phyloP scores from a whole-genome alignment of 352 stramenopile genomes.

The Pythium pyrilobum region DNA sequence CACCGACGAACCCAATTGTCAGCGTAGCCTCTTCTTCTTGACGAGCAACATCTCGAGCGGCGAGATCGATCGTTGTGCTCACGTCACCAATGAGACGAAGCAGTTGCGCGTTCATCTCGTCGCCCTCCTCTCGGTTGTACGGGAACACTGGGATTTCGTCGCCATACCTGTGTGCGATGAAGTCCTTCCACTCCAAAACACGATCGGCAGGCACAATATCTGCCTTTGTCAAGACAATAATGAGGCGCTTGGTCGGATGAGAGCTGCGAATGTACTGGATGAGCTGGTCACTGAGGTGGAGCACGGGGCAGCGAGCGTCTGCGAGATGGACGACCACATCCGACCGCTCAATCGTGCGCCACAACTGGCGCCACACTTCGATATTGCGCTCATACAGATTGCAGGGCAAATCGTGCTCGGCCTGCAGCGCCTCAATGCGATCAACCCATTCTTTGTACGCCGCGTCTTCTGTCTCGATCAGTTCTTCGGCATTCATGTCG shows the following conservation, averaged over 20 bases:
- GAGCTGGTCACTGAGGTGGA: slow-evolving; percentile 68
- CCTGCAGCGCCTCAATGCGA: slow-evolving; percentile 23
- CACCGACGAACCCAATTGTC: slow-evolving; percentile 95
- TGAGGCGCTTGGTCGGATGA: slow-evolving; percentile 84
- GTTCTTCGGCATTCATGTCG: slow-evolving; percentile 59
- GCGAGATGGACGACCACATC: slow-evolving; percentile 74
- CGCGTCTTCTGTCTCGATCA: slow-evolving; percentile 43
- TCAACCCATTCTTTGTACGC: slow-evolving; percentile 57
- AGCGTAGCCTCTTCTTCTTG: slow-evolving; percentile 83
- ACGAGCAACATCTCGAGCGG: slow-evolving; percentile 91
- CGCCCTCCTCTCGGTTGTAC: slow-evolving; percentile 59
- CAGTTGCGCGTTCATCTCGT: slow-evolving; percentile 40
- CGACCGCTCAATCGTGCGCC: slow-evolving; percentile 73
- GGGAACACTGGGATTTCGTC: slow-evolving; percentile 81
- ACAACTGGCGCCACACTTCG: slow-evolving; percentile 79
- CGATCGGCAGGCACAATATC: slow-evolving; percentile 89
- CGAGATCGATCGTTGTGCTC: slow-evolving; percentile 18
- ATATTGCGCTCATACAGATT: slow-evolving; percentile 81
- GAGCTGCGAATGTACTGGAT: slow-evolving; percentile 39
- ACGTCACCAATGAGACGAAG: slow-evolving; percentile 39
- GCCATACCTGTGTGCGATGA: slow-evolving; percentile 80
- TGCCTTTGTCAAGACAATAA: slow-evolving; percentile 99
- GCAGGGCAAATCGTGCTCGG: slow-evolving; percentile 18
- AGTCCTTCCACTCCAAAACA: slow-evolving; percentile 92
- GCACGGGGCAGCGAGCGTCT: slow-evolving; percentile 60